phyloP scores from a whole-genome alignment of 2,329 filamentous ascomycete species.

The Colletotrichum karsti region DNA sequence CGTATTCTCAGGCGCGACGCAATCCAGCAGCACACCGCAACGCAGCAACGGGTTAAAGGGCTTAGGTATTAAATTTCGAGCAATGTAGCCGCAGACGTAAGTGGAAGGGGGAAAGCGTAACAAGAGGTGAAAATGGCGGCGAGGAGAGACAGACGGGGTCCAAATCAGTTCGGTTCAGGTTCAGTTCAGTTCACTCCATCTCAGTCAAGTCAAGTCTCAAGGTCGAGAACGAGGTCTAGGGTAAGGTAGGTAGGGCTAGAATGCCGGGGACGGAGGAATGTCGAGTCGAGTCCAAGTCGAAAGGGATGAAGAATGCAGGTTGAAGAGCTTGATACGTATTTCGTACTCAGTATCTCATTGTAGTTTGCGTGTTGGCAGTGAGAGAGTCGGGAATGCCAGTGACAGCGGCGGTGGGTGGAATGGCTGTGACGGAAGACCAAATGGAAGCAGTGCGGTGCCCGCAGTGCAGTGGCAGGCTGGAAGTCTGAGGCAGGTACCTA shows the following conservation, averaged over 20 bases:
- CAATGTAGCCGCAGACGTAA: background rate
- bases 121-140: background rate
- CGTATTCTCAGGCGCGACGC: too few relatives aligned
- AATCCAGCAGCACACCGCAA: too few relatives aligned
- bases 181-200: too few relatives aligned
- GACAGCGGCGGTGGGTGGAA: background rate
- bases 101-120: background rate
- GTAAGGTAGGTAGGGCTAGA: background rate
- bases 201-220: background rate
- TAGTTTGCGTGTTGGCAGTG: background rate
- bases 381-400: too few relatives aligned
- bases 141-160: background rate
- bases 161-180: background rate
- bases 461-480: too few relatives aligned
- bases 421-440: background rate
- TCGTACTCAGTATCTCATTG: too few relatives aligned
- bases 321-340: too few relatives aligned
- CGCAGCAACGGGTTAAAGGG: too few relatives aligned
- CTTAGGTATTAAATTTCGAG: too few relatives aligned
- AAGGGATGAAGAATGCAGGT: background rate
- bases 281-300: background rate
- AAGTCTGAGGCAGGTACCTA: too few relatives aligned
- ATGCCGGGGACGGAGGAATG: slow-evolving; percentile 22
- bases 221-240: too few relatives aligned
- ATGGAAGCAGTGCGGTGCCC: too few relatives aligned